phyloP scores from a whole-genome alignment of 2,329 filamentous ascomycete species.

The Xylaria sp. region DNA sequence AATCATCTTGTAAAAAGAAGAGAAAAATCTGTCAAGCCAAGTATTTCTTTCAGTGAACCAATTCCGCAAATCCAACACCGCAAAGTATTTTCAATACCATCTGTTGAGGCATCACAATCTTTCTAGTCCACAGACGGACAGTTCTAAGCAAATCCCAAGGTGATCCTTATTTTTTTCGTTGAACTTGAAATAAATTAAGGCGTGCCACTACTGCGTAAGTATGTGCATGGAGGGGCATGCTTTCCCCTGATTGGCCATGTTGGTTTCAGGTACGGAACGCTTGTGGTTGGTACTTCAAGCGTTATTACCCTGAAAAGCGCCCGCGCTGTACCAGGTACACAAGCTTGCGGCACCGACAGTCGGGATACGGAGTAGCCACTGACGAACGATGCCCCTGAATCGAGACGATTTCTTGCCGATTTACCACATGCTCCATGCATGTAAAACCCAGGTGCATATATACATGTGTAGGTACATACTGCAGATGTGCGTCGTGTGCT shows the following conservation, averaged over 20 bases:
- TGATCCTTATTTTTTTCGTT: slow-evolving; percentile 26
- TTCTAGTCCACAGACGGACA: background rate
- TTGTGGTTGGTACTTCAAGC: slow-evolving; percentile 12
- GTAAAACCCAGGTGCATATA: slow-evolving; percentile 13
- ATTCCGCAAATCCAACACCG: background rate
- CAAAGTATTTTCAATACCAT: background rate
- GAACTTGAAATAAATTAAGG: slow-evolving; percentile 41
- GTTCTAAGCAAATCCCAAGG: slow-evolving; percentile 14
- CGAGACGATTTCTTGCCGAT: slow-evolving; percentile 12
- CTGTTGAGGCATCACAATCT: background rate
- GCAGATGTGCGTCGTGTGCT: background rate
- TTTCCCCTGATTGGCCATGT: slow-evolving; percentile 22
- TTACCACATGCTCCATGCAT: slow-evolving; percentile 21
- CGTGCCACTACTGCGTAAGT: slow-evolving; percentile 32
- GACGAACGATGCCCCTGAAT: slow-evolving; percentile 34
- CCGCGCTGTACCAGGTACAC: slow-evolving; percentile 10
- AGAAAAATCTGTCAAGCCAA: background rate
- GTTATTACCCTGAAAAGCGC: too few species aligned
- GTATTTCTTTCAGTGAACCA: background rate
- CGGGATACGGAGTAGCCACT: slow-evolving; percentile 29
- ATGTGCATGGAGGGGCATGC: slow-evolving; percentile 12
- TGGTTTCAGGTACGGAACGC: slow-evolving; percentile 30
- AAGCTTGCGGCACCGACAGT: slow-evolving; percentile 19
- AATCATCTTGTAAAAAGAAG: background rate
- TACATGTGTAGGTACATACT: background rate